Conservation (phyloP, 306 rosid species). For the Sechiopsis laciniata region DNA sequence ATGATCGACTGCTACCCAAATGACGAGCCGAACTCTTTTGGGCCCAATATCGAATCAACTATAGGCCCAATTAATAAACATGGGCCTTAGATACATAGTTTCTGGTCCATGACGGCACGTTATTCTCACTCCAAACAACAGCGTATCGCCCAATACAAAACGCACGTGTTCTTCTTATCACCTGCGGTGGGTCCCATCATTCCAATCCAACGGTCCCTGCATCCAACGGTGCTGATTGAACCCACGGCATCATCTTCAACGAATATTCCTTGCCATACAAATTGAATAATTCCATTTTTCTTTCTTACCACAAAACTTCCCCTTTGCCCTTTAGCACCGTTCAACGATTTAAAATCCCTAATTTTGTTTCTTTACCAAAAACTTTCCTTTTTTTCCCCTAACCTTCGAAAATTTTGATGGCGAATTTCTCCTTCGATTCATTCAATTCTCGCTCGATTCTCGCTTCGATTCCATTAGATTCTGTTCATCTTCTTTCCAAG, state of each 20-base stretch:
- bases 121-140: not conserved
- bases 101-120: no score
- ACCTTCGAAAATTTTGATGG: constrained; percentile 45
- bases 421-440: constrained; percentile 41
- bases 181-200: not conserved
- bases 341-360: constrained; percentile 9
- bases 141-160: not conserved
- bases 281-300: constrained; percentile 22
- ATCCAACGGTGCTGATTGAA: not conserved
- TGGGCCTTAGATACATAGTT: no score
- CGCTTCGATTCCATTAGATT: constrained; percentile 36
- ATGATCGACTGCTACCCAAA: no score
- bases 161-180: not conserved
- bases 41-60: no score
- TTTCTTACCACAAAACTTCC: not conserved
- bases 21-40: no score
- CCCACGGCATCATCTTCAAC: constrained; percentile 38
- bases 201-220: not conserved
- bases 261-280: constrained; percentile 38
- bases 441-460: constrained; percentile 24
- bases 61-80: no score
- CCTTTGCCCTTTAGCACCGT: not conserved
- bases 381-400: not conserved
- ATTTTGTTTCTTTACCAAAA: not conserved
- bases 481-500: constrained; percentile 28